These are phyloP conservation scores for Colletotrichum tamarilloi DNA, from an alignment of 2,329 filamentous ascomycete species.

Conservation along the genomic window DNA sequence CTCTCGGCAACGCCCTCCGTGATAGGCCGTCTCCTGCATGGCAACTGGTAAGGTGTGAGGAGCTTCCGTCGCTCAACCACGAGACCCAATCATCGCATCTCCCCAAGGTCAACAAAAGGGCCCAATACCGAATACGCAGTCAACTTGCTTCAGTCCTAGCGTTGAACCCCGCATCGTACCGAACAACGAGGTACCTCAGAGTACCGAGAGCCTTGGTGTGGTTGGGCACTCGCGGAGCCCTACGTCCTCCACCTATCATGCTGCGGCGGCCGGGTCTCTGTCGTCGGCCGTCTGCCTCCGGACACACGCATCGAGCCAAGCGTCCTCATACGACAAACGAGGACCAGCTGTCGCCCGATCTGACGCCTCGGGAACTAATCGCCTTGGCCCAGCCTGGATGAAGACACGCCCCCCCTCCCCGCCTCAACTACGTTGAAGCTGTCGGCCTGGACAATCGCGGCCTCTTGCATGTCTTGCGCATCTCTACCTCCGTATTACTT, in stretches of 20 bases:
- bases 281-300: conserved; percentile 33
- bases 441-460: conserved; percentile 1
- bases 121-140: not conserved
- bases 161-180: conserved; percentile 19
- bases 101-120: not conserved
- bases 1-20: conserved; percentile 27
- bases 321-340: not conserved
- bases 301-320: conserved; percentile 30
- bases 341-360: conserved; percentile 10
- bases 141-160: not conserved
- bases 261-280: conserved; percentile 3
- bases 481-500: conserved; percentile 14
- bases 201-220: not conserved
- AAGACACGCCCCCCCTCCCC: not conserved
- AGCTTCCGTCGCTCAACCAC: not conserved
- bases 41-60: not conserved
- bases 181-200: not conserved
- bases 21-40: not conserved
- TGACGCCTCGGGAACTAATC: conserved; percentile 16
- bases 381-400: conserved; percentile 14
- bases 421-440: not conserved
- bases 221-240: not conserved
- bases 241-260: conserved; percentile 27
- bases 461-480: not conserved
- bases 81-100: not conserved